phyloP scores from a whole-genome alignment of 106 monocot species.

The Ottelia alismoides region DNA sequence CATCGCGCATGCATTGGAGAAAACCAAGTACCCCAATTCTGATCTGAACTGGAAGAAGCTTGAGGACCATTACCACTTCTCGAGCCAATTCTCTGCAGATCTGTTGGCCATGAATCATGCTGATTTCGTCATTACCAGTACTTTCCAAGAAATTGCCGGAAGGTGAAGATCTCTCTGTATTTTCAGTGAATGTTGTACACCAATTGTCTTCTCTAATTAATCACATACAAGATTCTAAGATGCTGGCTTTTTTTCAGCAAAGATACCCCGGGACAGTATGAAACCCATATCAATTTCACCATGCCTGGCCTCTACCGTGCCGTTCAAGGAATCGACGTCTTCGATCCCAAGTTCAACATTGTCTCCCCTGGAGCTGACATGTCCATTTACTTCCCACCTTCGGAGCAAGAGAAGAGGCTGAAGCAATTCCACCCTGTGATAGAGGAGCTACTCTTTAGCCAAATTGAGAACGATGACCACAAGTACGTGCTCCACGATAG shows the following conservation, averaged over 20 bases:
- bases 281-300: no score
- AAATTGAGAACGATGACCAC: slow-evolving; percentile 27
- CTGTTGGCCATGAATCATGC: slow-evolving; percentile 6
- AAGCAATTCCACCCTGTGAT: slow-evolving; percentile 30
- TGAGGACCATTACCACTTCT: slow-evolving; percentile 27
- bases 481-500: slow-evolving; percentile 29
- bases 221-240: no score
- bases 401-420: slow-evolving; percentile 25
- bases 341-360: no score
- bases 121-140: slow-evolving; percentile 2
- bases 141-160: slow-evolving; percentile 1
- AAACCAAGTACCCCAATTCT: slow-evolving; percentile 19
- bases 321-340: slow-evolving; percentile 46
- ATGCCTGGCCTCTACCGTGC: slow-evolving; percentile 45
- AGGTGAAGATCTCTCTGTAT: no score
- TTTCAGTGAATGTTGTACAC: no score
- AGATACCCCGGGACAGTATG: slow-evolving; percentile 34
- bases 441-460: slow-evolving; percentile 37
- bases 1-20: slow-evolving; percentile 24
- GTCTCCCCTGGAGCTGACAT: slow-evolving; percentile 39
- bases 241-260: slow-evolving; percentile 17
- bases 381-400: slow-evolving; percentile 37
- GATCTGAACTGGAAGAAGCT: slow-evolving; percentile 25
- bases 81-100: no score
- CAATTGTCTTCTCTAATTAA: no score